phyloP scores from a whole-genome alignment of 768 basidiomycete genomes.

The Termitomyces sp. region DNA sequence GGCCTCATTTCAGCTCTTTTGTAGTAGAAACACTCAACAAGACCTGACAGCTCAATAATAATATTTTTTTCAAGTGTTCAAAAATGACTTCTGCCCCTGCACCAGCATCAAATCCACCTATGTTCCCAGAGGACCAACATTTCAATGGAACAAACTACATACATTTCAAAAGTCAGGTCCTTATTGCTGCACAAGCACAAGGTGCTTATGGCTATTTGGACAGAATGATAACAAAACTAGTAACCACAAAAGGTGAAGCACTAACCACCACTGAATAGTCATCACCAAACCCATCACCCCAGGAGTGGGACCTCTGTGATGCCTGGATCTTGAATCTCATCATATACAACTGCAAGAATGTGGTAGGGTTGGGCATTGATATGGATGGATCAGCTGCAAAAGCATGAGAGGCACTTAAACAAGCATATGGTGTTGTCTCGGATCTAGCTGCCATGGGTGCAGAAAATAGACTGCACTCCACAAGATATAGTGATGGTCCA shows the following conservation, averaged over 20 bases:
- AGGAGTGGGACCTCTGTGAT: neutral
- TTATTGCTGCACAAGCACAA: neutral
- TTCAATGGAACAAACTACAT: neutral
- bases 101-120: too few relatives aligned
- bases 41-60: too few relatives aligned
- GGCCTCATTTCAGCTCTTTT: too few relatives aligned
- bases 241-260: neutral
- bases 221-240: neutral
- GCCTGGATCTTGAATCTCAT: neutral
- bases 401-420: slow-evolving; percentile 14
- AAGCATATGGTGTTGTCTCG: slow-evolving; percentile 6
- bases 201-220: neutral
- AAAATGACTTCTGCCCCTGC: too few relatives aligned
- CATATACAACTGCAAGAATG: neutral
- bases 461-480: slow-evolving; percentile 6
- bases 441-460: slow-evolving; percentile 11
- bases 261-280: neutral
- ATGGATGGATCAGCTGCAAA: slow-evolving; percentile 15
- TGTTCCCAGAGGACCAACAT: too few relatives aligned
- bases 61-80: too few relatives aligned
- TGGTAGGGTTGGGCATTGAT: neutral
- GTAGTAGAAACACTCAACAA: too few relatives aligned
- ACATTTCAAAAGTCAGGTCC: neutral
- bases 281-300: neutral
- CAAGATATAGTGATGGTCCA: slow-evolving; percentile 1